A percentile compares a stretch with the other conserved stretches of the same genome.
Conservation (phyloP, 225 moss, liverwort and hornwort species). For the Neckera pumila region DNA sequence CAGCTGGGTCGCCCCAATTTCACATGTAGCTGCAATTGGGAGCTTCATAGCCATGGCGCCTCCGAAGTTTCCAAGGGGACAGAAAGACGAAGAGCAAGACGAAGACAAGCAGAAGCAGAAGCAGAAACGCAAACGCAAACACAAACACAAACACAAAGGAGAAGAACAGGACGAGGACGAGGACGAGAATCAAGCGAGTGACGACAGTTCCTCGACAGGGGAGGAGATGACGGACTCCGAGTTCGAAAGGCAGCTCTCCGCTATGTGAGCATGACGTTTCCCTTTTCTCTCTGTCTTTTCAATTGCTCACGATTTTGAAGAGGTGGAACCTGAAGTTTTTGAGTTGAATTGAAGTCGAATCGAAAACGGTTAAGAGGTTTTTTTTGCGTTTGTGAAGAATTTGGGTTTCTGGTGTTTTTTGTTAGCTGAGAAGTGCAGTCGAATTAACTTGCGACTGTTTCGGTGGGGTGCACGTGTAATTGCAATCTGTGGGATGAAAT, state of each 20-base stretch:
- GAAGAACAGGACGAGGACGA: neutral
- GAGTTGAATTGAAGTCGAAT: neutral
- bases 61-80: neutral
- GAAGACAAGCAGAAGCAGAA: too few species aligned
- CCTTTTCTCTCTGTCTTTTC: neutral
- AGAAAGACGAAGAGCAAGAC: too few species aligned
- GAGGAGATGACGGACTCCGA: neutral
- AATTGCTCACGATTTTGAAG: neutral
- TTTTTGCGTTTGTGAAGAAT: neutral
- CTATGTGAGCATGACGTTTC: neutral
- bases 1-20: neutral
- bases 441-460: neutral
- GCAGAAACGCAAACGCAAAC: neutral
- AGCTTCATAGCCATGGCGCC: neutral
- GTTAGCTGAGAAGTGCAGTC: neutral
- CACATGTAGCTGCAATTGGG: neutral
- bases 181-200: neutral
- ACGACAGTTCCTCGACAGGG: neutral
- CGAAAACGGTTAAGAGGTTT: neutral
- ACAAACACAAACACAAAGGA: neutral
- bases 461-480: too few species aligned
- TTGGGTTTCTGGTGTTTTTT: neutral
- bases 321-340: too few species aligned
- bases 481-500: neutral
- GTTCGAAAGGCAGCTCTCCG: conserved; percentile 1